Conservation (phyloP, 495 filamentous ascomycete genomes). For the Aspergillus conjunctus region DNA sequence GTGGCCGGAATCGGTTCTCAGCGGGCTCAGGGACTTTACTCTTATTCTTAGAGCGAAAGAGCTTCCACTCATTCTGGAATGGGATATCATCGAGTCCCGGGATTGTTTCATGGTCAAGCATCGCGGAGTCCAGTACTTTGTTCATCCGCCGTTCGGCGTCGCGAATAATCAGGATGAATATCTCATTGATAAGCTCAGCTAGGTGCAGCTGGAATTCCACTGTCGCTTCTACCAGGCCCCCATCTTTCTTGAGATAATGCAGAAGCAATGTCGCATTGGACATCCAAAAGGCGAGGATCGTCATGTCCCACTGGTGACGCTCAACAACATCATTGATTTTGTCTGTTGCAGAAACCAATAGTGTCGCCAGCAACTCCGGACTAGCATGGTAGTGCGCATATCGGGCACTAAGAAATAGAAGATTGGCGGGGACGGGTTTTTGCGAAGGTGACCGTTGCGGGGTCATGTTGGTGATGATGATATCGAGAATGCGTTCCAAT, state of each 20-base stretch:
- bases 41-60: constrained; percentile 88
- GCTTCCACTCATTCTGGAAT: constrained; percentile 97
- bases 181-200: constrained; percentile 95
- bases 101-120: constrained; percentile 98
- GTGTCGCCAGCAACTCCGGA: constrained; percentile 74
- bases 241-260: constrained; percentile 96
- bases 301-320: constrained; percentile 98
- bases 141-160: constrained; percentile 98
- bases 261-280: constrained; percentile 94
- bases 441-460: constrained; percentile 93
- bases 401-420: constrained; percentile 91
- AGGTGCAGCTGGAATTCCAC: constrained; percentile 90
- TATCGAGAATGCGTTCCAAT: constrained; percentile 83
- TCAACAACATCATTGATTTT: constrained; percentile 97
- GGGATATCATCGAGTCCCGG: constrained; percentile 94
- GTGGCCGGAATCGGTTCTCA: constrained; percentile 91
- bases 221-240: constrained; percentile 77
- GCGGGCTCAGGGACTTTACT: constrained; percentile 77
- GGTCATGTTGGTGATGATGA: constrained; percentile 98
- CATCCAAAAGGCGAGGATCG: constrained; percentile 97
- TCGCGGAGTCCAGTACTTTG: constrained; percentile 86
- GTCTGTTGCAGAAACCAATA: constrained; percentile 86
- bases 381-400: constrained; percentile 98
- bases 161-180: constrained; percentile 96
- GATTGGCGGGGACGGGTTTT: constrained; percentile 95